Evolutionary conservation across 306 rosid genomes (phyloP), one percentile per base, ranked within the genome.

Genomic region (Lupinus albus): DNA sequence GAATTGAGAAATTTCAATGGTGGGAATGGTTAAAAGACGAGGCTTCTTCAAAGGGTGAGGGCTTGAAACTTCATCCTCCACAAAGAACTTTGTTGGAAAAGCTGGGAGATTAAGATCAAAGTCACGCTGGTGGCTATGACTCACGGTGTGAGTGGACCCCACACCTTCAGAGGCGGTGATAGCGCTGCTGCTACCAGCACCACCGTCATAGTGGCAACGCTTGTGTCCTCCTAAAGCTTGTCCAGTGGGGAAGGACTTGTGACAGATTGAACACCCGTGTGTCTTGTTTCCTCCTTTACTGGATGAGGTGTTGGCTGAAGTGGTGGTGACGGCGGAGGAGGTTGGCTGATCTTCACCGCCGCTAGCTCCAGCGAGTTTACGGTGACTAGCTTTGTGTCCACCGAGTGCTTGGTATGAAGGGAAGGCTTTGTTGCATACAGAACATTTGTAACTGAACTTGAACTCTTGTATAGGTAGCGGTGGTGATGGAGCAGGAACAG

Each of bases 191-290:
- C 28, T 25, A 1, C 28, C 28, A 25, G 49, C 73, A 18, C 89
- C 84, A 32, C 97, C 98, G 28, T 88, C 97, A 76, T 94, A 94
- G 92, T 94, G 99, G 66, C 99, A 85, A 33, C 99, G 96, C 64
- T 94, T 94, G 95, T 94, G 99, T 7, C 99, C 99, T 3, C 99
- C 99, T 68, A 94, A 71, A 63, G 99, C 99, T 55, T 94, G 99
- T 0, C 99, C 99, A 0, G 92, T 88, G 1, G 99, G 88, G 12
- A 94, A 94, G 0, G 88, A 81, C 78, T 94, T 94, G 56, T 90
- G 97, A 75, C 99, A 94, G 73, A 94, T 90, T 41, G 99, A 85
- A 28, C 99, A 94, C 78, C 82, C 90, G 71, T 94, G 97, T 38
- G 71, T 5, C 82, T 70, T 25, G 30, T 25, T 88, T 1, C 81